Conservation (phyloP, 352 stramenopile genomes). For the Globisporangium splendens region DNA sequence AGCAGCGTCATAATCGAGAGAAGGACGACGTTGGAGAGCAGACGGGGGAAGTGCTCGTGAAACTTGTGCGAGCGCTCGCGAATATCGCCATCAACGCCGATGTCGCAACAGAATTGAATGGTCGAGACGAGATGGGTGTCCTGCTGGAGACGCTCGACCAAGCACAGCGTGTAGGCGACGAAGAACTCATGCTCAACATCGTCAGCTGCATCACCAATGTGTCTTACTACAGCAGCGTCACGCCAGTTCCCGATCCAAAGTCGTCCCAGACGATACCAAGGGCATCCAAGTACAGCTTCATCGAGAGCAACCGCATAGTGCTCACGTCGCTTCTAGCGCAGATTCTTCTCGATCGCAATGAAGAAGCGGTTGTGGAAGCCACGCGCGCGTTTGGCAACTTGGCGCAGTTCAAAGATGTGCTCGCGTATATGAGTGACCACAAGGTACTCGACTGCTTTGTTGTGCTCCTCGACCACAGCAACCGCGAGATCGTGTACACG, state of each 20-base stretch:
- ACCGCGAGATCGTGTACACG: conserved; percentile 74
- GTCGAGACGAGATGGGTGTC: conserved; percentile 20
- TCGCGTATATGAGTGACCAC: conserved; percentile 42
- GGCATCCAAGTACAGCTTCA: conserved; percentile 24
- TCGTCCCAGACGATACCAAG: background rate
- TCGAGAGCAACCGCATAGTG: conserved; percentile 38
- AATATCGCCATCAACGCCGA: conserved; percentile 82
- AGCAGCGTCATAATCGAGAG: background rate
- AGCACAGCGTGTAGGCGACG: conserved; percentile 29
- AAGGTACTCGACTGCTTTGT: conserved; percentile 71
- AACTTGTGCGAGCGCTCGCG: conserved; percentile 73
- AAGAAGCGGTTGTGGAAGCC: conserved; percentile 82
- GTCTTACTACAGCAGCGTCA: conserved; percentile 58
- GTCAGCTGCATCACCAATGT: conserved; percentile 87
- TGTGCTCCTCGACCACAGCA: conserved; percentile 73
- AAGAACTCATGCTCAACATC: conserved; percentile 88
- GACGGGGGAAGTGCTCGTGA: conserved; percentile 70
- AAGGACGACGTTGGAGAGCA: conserved; percentile 13
- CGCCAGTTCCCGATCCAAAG: background rate
- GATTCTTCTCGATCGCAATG: conserved; percentile 69
- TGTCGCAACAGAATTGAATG: conserved; percentile 44
- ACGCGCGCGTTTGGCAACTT: conserved; percentile 85
- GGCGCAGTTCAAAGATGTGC: conserved; percentile 65
- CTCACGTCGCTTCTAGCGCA: conserved; percentile 34
- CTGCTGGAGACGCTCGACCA: conserved; percentile 46